phyloP scores from a whole-genome alignment of 1,139 yeast genomes.

The Pichia sp. region DNA sequence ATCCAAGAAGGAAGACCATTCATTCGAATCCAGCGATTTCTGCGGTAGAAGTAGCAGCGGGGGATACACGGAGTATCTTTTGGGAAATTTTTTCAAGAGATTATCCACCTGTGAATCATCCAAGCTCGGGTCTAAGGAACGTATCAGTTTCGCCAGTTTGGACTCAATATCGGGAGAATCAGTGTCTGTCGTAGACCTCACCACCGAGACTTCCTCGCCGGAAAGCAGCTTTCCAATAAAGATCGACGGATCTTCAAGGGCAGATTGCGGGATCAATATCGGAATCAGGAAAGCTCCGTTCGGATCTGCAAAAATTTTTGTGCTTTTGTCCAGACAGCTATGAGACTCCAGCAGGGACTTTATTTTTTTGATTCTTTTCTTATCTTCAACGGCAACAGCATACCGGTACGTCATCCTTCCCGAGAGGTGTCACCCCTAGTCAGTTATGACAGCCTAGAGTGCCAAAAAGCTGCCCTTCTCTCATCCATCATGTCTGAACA shows the following conservation, averaged over 20 bases:
- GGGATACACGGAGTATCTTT: conserved; percentile 58
- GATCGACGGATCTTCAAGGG: background rate
- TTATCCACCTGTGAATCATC: background rate
- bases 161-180: background rate
- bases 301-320: conserved; percentile 8
- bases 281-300: conserved; percentile 7
- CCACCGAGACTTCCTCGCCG: background rate
- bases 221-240: background rate
- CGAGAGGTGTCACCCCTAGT: no score
- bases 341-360: conserved; percentile 5
- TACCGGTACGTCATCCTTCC: background rate
- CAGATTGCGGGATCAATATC: background rate
- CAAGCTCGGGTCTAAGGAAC: background rate
- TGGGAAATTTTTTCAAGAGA: conserved; percentile 34
- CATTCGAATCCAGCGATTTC: conserved; percentile 37
- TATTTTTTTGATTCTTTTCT: background rate
- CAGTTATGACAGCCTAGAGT: no score
- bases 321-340: conserved; percentile 3
- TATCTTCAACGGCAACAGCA: background rate
- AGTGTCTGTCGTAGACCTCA: background rate
- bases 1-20: conserved; percentile 34
- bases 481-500: no score
- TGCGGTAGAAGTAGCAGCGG: conserved; percentile 56
- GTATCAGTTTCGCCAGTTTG: background rate
- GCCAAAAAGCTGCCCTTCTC: no score